Evolutionary conservation across 257 asterid species (phyloP).

Genomic region (Capsicum rhomboideum): DNA sequence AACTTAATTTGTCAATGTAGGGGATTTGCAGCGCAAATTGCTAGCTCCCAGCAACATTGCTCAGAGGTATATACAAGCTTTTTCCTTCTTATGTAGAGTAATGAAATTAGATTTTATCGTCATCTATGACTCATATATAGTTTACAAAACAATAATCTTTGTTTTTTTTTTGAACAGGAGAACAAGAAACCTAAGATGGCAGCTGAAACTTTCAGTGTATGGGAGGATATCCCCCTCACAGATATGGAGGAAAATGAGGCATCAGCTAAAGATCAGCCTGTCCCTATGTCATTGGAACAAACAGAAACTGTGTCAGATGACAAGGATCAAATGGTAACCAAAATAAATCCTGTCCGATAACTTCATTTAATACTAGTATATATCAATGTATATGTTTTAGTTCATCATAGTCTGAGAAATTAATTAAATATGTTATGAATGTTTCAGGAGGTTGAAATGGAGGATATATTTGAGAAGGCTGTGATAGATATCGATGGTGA

Average conservation of each 20-base stretch:
- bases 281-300: conserved; percentile 76
- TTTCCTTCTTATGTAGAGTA: not conserved
- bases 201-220: conserved; percentile 20
- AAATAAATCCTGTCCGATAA: not conserved
- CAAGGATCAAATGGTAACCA: conserved; percentile 40
- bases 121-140: not conserved
- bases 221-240: conserved; percentile 42
- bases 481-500: conserved; percentile 56
- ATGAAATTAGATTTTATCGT: not conserved
- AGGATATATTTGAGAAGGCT: conserved; percentile 69
- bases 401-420: not conserved
- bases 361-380: not conserved
- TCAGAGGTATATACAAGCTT: conserved; percentile 30
- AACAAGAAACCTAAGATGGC: conserved; percentile 27
- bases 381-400: not conserved
- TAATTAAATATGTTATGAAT: too few relatives aligned
- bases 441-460: conserved; percentile 83
- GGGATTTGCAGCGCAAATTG: conserved; percentile 70
- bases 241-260: conserved; percentile 38
- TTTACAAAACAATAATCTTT: not conserved
- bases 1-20: conserved; percentile 15
- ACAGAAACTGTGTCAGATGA: conserved; percentile 35
- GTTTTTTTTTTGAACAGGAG: conserved; percentile 14
- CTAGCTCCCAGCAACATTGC: conserved; percentile 32
- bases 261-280: conserved; percentile 50